Percentiles rank a stretch among this genome's conserved stretches.
Evolutionary conservation across 139 green algal species (phyloP).

Genomic region (Chlorella vulgaris): DNA sequence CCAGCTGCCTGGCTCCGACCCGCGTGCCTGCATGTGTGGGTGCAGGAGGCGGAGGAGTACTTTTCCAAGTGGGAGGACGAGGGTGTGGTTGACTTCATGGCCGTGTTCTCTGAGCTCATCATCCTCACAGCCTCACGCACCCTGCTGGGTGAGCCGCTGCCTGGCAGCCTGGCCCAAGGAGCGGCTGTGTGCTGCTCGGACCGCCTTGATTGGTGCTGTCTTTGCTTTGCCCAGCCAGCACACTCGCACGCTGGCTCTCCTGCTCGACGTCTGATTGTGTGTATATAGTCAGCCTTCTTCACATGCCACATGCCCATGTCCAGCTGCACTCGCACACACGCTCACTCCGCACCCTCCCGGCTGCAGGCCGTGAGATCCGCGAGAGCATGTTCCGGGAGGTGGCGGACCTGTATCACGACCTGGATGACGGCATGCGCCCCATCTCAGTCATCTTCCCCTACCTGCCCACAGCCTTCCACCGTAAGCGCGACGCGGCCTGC

Average conservation of each 20-base stretch:
- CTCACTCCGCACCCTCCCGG: background rate
- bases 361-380: conserved; percentile 88
- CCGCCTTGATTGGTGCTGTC: background rate
- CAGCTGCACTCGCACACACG: background rate
- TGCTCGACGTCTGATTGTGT: no score
- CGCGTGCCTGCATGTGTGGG: background rate
- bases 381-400: conserved; percentile 92
- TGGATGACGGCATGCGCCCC: conserved; percentile 97
- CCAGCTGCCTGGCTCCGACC: background rate
- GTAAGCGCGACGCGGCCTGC: conserved; percentile 80
- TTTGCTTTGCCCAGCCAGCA: background rate
- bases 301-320: background rate
- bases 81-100: conserved; percentile 89
- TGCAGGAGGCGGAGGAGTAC: conserved; percentile 65
- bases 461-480: conserved; percentile 89
- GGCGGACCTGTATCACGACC: conserved; percentile 87
- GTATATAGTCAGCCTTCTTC: no score
- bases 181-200: background rate
- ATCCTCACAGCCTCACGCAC: conserved; percentile 92
- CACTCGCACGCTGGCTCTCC: background rate
- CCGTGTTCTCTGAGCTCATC: conserved; percentile 90
- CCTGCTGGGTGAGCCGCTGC: conserved; percentile 71
- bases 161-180: background rate
- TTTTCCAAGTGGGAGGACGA: conserved; percentile 89
- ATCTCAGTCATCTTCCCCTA: conserved; percentile 95